Evolutionary conservation across 139 green algal species (phyloP), one percentile per base, ranked within the genome.

Genomic region (Deuterostichococcus epilithicus): DNA sequence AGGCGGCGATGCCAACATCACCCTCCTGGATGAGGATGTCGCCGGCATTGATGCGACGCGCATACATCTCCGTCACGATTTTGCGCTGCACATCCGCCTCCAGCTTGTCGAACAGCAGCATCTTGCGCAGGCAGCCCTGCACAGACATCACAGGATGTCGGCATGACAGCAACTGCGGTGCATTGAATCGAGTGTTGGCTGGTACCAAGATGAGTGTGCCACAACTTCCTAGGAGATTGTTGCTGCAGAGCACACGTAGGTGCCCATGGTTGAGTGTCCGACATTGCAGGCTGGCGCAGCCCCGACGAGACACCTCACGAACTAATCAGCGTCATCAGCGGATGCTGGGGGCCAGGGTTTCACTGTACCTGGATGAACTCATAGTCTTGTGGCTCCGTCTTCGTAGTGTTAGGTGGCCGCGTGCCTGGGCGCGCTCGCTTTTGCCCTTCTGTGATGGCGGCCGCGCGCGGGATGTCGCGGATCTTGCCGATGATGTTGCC

Each of bases 11-110:
- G 38, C 93, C 90, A 76, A 68, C 44, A 45, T 97, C 94, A 18
- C 92, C 94, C 82, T 97, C 91, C 63, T 92, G 91, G 86, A 97
- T 97, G 32, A 98, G 85, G 52, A 98, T 97, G 68, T 98, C 94
- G 2, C 89, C 89, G 1, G 83, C 83, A 0, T 60, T 63, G 5
- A 92, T 80, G 36, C 70, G 72, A 23, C 81, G 77, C 77, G 89
- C 87, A 23, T 90, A 91, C 81, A 86, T 91, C 47, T 82, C 74
- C 60, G 69, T 68, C 10, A 94, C 90, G 36, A 96, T 83, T 44
- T 87, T 90, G 18, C 81, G 83, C 76, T 95, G 90, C n/a, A 90
- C 32, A 13, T 52, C 71, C 1, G 73, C 10, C 28, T 96, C 92
- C 60, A 96, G 80, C 44, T 89, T 86, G 66, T 85, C 90, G 82